Evolutionary conservation across 1,139 yeast species (phyloP), one percentile per base, ranked within the genome.

Genomic region (Insectozyma bohioensis): DNA sequence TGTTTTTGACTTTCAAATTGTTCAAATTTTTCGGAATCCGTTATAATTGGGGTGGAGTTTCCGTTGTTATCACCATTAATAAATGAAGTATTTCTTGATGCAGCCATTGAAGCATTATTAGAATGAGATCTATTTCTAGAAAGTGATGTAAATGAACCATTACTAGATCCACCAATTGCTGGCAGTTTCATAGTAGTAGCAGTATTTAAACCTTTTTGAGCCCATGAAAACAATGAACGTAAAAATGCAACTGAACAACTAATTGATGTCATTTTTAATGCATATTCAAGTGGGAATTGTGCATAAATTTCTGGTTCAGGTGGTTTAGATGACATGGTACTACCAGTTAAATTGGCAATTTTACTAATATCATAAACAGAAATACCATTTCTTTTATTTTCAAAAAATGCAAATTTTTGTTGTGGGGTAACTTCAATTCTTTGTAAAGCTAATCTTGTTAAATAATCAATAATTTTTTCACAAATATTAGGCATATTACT

Each of bases 1-100:
- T 80, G 86, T 52, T 94, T 94, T 47, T 82, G 72, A 31, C 72
- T 78, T 48, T 92, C 97, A 58, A 92, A 92, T 54, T 87, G 95
- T 24, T 78, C 75, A 1, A 95, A 92, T 46, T 83, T 88, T 52
- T 85, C 95, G 8, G 63, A 44, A 10, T 76, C 83, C 12, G 40
- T 45, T 7, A 40, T 35, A 8, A 31, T 8, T 4, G 25, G 25
- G 4, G 30, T 12, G 38, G n/a, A n/a, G n/a, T n/a, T n/a, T 36
- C 13, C 20, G 12, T n/a, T 16, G n/a, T 20, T 6, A 3, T 49
- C 58, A 5, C 56, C 63, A 17, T 39, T 56, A 3, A 58, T 47
- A 41, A 61, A 61, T 1, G 70, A 64, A 1, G 62, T 57, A 35
- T 56, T 63, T 33, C 69, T 43, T 2, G 67, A 58, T 14, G 54